Evolutionary conservation across 305 asterid genomes (phyloP).

Genomic region (Petunia hybrid): DNA sequence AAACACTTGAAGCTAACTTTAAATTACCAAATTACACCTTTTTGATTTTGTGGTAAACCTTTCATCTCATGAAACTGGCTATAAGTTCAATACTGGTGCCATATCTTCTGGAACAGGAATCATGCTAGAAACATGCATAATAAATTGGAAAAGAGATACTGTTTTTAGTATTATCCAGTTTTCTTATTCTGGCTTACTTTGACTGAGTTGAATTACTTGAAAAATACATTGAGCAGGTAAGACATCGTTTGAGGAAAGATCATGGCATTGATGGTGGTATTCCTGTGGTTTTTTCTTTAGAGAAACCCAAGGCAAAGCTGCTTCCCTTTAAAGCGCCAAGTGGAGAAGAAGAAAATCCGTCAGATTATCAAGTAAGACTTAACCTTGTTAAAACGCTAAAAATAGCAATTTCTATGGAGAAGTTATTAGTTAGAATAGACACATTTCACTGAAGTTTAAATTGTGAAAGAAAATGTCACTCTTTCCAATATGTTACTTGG

Average conservation of each 20-base stretch:
- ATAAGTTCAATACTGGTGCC: not conserved
- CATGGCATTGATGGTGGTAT: constrained; percentile 95
- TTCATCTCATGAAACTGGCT: not conserved
- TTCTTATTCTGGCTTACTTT: not conserved
- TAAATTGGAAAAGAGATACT: not conserved
- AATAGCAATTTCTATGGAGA: constrained; percentile 26
- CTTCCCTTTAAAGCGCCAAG: constrained; percentile 93
- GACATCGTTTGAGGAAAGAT: constrained; percentile 83
- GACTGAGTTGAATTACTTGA: constrained; percentile 39
- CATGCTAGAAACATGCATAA: not conserved
- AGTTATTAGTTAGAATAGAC: constrained; percentile 1
- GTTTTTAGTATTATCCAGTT: not conserved
- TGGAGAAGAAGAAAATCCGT: constrained; percentile 94
- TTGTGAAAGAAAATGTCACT: not conserved
- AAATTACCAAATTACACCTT: too few relatives aligned
- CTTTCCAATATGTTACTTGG: not conserved
- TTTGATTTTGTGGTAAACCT: not conserved
- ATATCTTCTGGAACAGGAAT: not conserved
- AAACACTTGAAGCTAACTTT: not conserved
- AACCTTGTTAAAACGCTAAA: constrained; percentile 28
- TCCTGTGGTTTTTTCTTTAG: constrained; percentile 93
- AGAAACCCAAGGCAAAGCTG: constrained; percentile 92
- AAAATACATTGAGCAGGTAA: constrained; percentile 62
- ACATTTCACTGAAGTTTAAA: constrained; percentile 19
- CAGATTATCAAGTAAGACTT: constrained; percentile 88